phyloP scores from a whole-genome alignment of 306 rosid species.

The Citrullus mucosospermus region DNA sequence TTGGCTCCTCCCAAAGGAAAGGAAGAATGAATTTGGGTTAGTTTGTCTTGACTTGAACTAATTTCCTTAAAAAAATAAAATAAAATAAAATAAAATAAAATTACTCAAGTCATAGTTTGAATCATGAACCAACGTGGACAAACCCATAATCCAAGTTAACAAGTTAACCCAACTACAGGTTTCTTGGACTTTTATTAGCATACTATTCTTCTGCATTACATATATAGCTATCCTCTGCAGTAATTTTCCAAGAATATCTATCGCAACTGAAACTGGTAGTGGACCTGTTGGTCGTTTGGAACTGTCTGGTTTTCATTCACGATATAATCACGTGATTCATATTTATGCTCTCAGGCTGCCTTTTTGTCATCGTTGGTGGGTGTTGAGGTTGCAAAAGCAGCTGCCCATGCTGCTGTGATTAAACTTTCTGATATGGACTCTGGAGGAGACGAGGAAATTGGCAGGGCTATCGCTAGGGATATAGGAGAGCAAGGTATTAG shows the following conservation, averaged over 20 bases:
- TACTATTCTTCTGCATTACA: neutral
- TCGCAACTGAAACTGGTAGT: neutral
- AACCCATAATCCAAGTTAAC: neutral
- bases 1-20: neutral
- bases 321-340: neutral
- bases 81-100: neutral
- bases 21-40: neutral
- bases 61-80: neutral
- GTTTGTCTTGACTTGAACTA: neutral
- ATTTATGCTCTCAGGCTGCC: constrained; percentile 42
- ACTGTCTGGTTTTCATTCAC: neutral
- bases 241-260: neutral
- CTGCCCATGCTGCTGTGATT: constrained; percentile 71
- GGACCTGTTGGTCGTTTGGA: neutral
- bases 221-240: neutral
- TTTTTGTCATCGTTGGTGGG: constrained; percentile 86
- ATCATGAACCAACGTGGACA: neutral
- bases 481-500: constrained; percentile 33
- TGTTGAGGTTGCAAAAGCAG: constrained; percentile 50
- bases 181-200: neutral
- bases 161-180: neutral
- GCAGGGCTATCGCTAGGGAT: constrained; percentile 19
- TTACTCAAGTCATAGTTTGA: neutral
- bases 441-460: constrained; percentile 24
- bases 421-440: constrained; percentile 36